Conservation (phyloP, 176 grass and related monocot genomes). For the Phoenix dactylifera region DNA sequence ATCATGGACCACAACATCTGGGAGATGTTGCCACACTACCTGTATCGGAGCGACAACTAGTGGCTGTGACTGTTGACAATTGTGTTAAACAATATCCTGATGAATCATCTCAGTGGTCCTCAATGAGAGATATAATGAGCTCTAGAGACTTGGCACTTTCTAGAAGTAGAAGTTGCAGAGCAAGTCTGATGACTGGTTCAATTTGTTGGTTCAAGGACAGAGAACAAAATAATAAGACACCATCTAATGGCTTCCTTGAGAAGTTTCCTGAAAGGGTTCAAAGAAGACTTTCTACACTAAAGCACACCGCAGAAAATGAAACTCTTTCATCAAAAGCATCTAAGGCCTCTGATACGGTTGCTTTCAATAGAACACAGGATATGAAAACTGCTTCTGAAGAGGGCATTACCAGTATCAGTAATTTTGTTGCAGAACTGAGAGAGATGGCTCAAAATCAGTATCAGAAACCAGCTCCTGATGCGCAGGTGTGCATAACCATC, state of each 20-base stretch:
- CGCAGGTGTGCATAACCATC: slow-evolving; percentile 24
- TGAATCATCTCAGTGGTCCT: slow-evolving; percentile 26
- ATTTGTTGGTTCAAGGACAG: slow-evolving; percentile 50
- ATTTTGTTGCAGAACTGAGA: slow-evolving; percentile 16
- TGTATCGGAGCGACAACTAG: slow-evolving; percentile 2
- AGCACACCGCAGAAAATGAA: slow-evolving; percentile 26
- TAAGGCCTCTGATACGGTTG: slow-evolving; percentile 17
- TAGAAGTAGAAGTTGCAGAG: slow-evolving; percentile 75
- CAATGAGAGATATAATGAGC: slow-evolving; percentile 32
- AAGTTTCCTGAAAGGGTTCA: slow-evolving; percentile 27
- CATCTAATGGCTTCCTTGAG: slow-evolving; percentile 27
- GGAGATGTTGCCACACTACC: background rate
- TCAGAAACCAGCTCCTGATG: slow-evolving; percentile 17
- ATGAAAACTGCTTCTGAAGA: slow-evolving; percentile 19
- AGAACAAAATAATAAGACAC: slow-evolving; percentile 27
- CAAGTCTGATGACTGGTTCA: slow-evolving; percentile 61
- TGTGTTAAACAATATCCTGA: slow-evolving; percentile 27
- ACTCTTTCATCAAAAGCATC: slow-evolving; percentile 16
- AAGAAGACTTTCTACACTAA: slow-evolving; percentile 29
- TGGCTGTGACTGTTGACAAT: slow-evolving; percentile 18
- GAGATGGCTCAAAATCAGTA: slow-evolving; percentile 12
- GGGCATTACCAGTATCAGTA: background rate
- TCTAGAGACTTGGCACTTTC: slow-evolving; percentile 31
- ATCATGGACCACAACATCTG: slow-evolving; percentile 1
- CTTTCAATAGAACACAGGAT: slow-evolving; percentile 7